These are phyloP conservation scores for Hypoxylon sp. DNA, from an alignment of 2,329 filamentous ascomycete species.

Conservation along the genomic window DNA sequence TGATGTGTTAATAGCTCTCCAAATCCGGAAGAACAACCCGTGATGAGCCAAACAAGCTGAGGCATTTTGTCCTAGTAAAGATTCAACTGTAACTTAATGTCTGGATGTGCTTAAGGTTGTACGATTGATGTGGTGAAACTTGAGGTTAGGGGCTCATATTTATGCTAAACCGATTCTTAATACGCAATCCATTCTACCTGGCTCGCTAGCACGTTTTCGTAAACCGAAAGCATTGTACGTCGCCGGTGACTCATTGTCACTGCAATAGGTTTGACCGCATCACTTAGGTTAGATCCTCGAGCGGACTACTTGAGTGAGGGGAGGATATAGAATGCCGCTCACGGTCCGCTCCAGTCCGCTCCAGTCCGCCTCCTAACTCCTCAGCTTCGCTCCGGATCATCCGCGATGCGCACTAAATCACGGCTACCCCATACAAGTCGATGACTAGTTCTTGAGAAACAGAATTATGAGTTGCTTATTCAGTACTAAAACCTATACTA, in stretches of 20 bases:
- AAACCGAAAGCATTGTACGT: background rate
- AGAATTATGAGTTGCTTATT: background rate
- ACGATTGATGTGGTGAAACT: background rate
- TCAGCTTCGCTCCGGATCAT: slow-evolving; percentile 6
- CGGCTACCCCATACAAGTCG: background rate
- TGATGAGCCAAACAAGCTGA: slow-evolving; percentile 43
- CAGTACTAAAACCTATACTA: background rate
- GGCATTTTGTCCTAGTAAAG: slow-evolving; percentile 10
- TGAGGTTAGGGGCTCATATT: background rate
- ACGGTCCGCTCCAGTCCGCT: slow-evolving; percentile 23
- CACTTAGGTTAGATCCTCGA: background rate
- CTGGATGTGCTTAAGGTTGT: background rate
- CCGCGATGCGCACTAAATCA: background rate
- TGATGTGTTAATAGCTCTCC: slow-evolving; percentile 36
- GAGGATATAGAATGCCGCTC: slow-evolving; percentile 14
- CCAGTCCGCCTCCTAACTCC: slow-evolving; percentile 8
- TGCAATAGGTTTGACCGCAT: background rate
- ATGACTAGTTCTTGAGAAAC: background rate
- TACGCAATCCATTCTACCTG: background rate
- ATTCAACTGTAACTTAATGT: background rate
- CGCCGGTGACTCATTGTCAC: slow-evolving; percentile 1
- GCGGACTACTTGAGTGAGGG: background rate
- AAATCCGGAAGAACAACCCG: slow-evolving; percentile 44
- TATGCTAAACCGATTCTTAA: background rate
- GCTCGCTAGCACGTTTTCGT: background rate